Evolutionary conservation across 768 basidiomycete genomes (phyloP).

Genomic region (Erythrobasidium yunnanense): DNA sequence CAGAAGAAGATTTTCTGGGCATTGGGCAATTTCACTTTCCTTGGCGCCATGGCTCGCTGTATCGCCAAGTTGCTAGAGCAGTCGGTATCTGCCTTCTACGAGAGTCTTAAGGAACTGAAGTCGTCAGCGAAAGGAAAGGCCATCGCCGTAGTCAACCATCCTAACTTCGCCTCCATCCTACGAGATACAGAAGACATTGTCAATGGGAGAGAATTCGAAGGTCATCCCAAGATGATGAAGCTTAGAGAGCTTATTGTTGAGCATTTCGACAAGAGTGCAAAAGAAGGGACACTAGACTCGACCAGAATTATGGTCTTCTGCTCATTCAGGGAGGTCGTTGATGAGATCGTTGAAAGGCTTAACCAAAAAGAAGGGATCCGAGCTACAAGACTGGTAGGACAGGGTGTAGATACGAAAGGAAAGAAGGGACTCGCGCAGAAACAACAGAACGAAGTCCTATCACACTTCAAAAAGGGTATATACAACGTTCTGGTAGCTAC

Average conservation of each 20-base stretch:
- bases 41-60: slow-evolving; percentile 56
- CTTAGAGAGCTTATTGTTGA: slow-evolving; percentile 62
- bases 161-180: slow-evolving; percentile 31
- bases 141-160: slow-evolving; percentile 53
- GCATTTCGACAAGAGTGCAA: slow-evolving; percentile 55
- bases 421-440: slow-evolving; percentile 81
- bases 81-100: slow-evolving; percentile 67
- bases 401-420: slow-evolving; percentile 71
- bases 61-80: slow-evolving; percentile 88
- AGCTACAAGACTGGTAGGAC: slow-evolving; percentile 79
- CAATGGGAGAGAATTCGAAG: slow-evolving; percentile 36
- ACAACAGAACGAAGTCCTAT: slow-evolving; percentile 80
- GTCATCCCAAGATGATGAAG: slow-evolving; percentile 86
- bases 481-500: slow-evolving; percentile 91
- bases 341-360: slow-evolving; percentile 73
- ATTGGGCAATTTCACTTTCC: slow-evolving; percentile 44
- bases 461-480: slow-evolving; percentile 71
- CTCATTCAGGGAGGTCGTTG: slow-evolving; percentile 76
- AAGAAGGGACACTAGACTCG: slow-evolving; percentile 36
- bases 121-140: slow-evolving; percentile 44
- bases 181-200: slow-evolving; percentile 29
- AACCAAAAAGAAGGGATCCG: slow-evolving; percentile 59
- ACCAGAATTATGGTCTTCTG: slow-evolving; percentile 82
- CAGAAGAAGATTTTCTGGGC: slow-evolving; percentile 31
- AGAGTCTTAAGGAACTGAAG: slow-evolving; percentile 45